phyloP scores from a whole-genome alignment of 108 stramenopile species.

The Nitzschia sp. region DNA sequence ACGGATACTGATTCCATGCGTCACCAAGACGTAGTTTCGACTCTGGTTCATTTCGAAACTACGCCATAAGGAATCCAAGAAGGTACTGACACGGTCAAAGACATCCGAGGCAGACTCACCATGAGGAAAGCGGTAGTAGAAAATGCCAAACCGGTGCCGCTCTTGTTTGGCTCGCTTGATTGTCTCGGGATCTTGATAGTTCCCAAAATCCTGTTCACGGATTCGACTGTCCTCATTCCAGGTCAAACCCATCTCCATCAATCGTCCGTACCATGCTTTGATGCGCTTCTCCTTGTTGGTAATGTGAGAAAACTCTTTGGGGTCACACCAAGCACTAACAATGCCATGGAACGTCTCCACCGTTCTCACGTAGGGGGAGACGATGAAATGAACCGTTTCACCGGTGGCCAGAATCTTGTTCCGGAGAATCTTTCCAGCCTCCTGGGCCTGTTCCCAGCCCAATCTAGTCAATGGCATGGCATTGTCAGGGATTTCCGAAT shows the following conservation, averaged over 20 bases:
- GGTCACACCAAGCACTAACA: constrained; percentile 80
- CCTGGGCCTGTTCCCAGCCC: constrained; percentile 81
- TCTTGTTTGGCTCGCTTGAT: constrained; percentile 71
- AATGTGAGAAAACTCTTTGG: constrained; percentile 60
- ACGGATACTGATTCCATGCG: constrained; percentile 87
- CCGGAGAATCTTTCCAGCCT: constrained; percentile 61
- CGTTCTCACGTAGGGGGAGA: constrained; percentile 82
- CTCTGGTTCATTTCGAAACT: constrained; percentile 69
- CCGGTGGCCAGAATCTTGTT: constrained; percentile 45
- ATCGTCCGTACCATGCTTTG: constrained; percentile 72
- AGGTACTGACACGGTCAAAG: constrained; percentile 84
- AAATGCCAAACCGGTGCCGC: constrained; percentile 76
- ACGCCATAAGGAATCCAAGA: constrained; percentile 90
- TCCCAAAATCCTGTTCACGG: constrained; percentile 89
- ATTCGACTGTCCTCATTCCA: constrained; percentile 88
- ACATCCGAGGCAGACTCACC: constrained; percentile 90
- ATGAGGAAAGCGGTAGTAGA: constrained; percentile 89
- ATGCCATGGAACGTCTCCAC: constrained; percentile 90
- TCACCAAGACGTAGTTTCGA: constrained; percentile 76
- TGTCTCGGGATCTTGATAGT: constrained; percentile 66
- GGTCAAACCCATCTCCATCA: constrained; percentile 72
- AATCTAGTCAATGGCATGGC: constrained; percentile 75
- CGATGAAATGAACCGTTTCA: constrained; percentile 78
- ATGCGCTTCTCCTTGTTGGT: constrained; percentile 51
- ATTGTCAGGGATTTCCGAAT: constrained; percentile 80